Percentiles rank a stretch among this genome's conserved stretches.
Evolutionary conservation across 176 grass and related monocot genomes (phyloP).

Genomic region (Lolium perenne): DNA sequence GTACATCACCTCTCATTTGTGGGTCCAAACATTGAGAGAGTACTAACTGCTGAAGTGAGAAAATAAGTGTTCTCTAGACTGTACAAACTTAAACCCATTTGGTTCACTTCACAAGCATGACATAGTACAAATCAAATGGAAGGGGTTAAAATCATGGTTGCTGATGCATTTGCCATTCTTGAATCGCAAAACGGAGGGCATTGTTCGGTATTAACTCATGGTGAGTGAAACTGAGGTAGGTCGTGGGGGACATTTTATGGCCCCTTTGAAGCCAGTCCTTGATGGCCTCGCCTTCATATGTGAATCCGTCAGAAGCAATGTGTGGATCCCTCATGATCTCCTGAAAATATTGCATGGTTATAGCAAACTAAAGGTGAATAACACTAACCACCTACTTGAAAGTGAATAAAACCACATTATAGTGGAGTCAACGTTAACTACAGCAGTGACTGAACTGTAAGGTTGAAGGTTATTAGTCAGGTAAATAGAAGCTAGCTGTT

Average conservation of each 20-base stretch:
- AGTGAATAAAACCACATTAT: neutral
- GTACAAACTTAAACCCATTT: slow-evolving; percentile 14
- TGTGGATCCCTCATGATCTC: slow-evolving; percentile 66
- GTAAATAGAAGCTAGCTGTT: neutral
- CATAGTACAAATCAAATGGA: slow-evolving; percentile 12
- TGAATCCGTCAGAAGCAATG: slow-evolving; percentile 66
- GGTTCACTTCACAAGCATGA: neutral
- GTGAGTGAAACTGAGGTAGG: slow-evolving; percentile 48
- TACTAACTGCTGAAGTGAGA: neutral
- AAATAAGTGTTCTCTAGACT: neutral
- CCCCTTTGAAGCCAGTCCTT: slow-evolving; percentile 64
- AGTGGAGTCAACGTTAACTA: neutral
- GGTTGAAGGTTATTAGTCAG: slow-evolving; percentile 13
- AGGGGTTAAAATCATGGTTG: slow-evolving; percentile 11
- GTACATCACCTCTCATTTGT: neutral
- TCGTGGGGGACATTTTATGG: slow-evolving; percentile 56
- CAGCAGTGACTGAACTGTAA: neutral
- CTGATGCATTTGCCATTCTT: slow-evolving; percentile 50
- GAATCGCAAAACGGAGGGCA: slow-evolving; percentile 60
- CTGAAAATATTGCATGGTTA: slow-evolving; percentile 43
- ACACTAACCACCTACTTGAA: neutral
- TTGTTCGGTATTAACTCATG: slow-evolving; percentile 53
- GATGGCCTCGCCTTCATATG: slow-evolving; percentile 66
- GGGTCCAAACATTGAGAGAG: neutral
- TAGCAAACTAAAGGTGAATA: neutral